These are phyloP conservation scores for Eimeria necatrix DNA, from an alignment of 169 alveolate genomes.

Conservation along the genomic window DNA sequence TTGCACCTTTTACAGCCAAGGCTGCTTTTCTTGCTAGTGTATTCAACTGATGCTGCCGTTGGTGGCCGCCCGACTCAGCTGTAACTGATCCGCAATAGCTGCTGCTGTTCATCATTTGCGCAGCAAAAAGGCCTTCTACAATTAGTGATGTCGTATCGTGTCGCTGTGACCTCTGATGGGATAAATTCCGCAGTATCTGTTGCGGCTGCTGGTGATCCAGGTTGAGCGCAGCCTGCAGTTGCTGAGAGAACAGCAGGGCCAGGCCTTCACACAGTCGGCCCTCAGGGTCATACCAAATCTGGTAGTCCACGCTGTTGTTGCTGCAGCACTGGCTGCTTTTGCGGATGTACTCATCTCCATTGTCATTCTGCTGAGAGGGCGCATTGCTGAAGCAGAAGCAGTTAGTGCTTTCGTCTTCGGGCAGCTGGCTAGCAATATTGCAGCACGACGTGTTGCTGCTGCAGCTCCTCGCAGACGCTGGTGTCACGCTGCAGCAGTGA, in stretches of 20 bases:
- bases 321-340: neutral
- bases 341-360: neutral
- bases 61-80: neutral
- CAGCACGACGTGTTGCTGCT: neutral
- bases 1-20: neutral
- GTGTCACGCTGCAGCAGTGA: neutral
- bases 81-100: neutral
- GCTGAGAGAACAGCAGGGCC: conserved; percentile 30
- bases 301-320: neutral
- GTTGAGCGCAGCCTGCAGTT: conserved; percentile 8
- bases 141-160: conserved; percentile 39
- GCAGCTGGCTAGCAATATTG: neutral
- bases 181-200: neutral
- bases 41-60: neutral
- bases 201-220: neutral
- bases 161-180: neutral
- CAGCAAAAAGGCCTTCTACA: conserved; percentile 20
- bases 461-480: neutral
- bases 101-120: neutral
- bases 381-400: neutral
- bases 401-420: neutral
- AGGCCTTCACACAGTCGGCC: conserved; percentile 22
- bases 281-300: conserved; percentile 33
- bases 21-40: neutral
- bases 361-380: neutral